A percentile compares a stretch with the other conserved stretches of the same genome.
phyloP scores from a whole-genome alignment of 2,329 filamentous ascomycete species.

The Exophiala xenobiotica region DNA sequence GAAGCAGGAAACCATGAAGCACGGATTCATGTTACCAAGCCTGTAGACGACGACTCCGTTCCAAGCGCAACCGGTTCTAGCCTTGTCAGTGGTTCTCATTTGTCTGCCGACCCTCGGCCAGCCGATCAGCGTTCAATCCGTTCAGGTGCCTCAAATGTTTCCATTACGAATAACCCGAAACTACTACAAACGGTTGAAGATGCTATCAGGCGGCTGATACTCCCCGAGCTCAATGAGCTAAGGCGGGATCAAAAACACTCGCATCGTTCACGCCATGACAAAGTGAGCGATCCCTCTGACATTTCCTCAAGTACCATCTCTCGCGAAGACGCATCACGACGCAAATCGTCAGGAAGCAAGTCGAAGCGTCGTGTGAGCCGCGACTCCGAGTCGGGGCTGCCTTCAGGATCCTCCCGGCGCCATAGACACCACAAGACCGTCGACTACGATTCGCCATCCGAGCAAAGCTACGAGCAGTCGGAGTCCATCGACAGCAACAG shows the following conservation, averaged over 20 bases:
- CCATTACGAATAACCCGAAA: constrained; percentile 82
- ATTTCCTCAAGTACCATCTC: constrained; percentile 56
- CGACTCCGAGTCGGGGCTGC: constrained; percentile 58
- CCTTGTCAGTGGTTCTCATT: constrained; percentile 55
- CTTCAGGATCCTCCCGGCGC: constrained; percentile 53
- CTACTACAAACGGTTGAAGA: constrained; percentile 89
- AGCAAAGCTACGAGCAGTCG: constrained; percentile 45
- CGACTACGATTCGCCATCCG: constrained; percentile 49
- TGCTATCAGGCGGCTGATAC: constrained; percentile 81
- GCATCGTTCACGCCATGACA: constrained; percentile 65
- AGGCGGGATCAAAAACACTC: constrained; percentile 81
- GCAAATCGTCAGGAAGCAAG: constrained; percentile 52
- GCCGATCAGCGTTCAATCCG: constrained; percentile 59
- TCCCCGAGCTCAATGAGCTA: constrained; percentile 87
- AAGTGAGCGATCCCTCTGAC: constrained; percentile 62
- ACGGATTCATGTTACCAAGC: constrained; percentile 50
- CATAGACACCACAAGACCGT: constrained; percentile 56
- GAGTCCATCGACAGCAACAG: constrained; percentile 48
- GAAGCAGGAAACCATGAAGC: constrained; percentile 40
- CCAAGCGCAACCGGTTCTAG: constrained; percentile 61
- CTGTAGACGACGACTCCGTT: constrained; percentile 53
- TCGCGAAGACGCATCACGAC: constrained; percentile 55
- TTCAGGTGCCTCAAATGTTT: constrained; percentile 64
- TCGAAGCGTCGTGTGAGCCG: constrained; percentile 59
- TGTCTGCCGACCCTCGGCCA: constrained; percentile 51